Evolutionary conservation across 108 stramenopile genomes (phyloP).

Genomic region (Cyclotella sp.): DNA sequence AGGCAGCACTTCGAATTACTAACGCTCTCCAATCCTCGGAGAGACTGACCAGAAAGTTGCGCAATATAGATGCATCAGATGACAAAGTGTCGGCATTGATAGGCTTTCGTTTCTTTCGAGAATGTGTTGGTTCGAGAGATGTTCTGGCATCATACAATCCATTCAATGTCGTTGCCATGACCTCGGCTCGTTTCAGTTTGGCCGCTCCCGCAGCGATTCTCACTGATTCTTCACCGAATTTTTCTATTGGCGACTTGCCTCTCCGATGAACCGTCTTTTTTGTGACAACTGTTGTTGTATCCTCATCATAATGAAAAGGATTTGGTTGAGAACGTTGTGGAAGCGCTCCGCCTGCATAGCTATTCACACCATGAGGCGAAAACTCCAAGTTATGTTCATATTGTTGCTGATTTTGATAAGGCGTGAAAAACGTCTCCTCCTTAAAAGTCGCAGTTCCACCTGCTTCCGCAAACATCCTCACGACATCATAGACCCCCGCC

Average conservation of each 20-base stretch:
- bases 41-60: slow-evolving; percentile 64
- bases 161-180: slow-evolving; percentile 54
- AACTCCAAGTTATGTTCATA: slow-evolving; percentile 14
- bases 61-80: slow-evolving; percentile 49
- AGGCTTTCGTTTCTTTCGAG: background rate
- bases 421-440: background rate
- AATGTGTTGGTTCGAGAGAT: slow-evolving; percentile 13
- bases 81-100: slow-evolving; percentile 3
- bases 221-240: slow-evolving; percentile 44
- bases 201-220: slow-evolving; percentile 64
- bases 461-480: slow-evolving; percentile 42
- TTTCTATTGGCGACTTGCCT: slow-evolving; percentile 38
- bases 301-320: background rate
- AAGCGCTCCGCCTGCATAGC: background rate
- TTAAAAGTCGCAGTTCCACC: slow-evolving; percentile 6
- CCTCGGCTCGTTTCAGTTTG: slow-evolving; percentile 71
- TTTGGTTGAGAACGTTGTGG: background rate
- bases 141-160: slow-evolving; percentile 4
- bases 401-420: background rate
- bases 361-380: slow-evolving; percentile 13
- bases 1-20: slow-evolving; percentile 76
- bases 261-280: slow-evolving; percentile 1
- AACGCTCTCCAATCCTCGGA: slow-evolving; percentile 82
- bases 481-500: slow-evolving; percentile 61
- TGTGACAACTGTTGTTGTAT: slow-evolving; percentile 9